A percentile compares a stretch with the other conserved stretches of the same genome.
Evolutionary conservation across 108 stramenopile genomes (phyloP).

Genomic region (Asterionellopsis glacialis): DNA sequence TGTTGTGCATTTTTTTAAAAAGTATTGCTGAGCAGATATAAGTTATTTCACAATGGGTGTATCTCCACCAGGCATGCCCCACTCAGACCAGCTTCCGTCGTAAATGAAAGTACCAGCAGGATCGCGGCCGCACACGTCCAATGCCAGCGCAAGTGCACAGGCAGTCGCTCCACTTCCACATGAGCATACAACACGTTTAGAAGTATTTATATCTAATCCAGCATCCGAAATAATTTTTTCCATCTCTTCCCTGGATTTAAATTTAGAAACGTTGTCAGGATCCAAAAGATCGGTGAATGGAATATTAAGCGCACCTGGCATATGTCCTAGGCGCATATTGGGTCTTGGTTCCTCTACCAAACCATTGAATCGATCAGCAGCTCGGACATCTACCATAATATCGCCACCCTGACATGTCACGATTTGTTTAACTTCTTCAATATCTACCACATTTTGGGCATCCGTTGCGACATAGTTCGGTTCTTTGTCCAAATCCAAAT

Average conservation of each 20-base stretch:
- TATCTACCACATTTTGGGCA: slow-evolving; percentile 39
- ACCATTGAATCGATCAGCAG: slow-evolving; percentile 45
- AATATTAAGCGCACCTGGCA: slow-evolving; percentile 71
- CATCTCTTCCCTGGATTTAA: slow-evolving; percentile 51
- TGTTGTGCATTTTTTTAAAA: no score
- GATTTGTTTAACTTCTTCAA: slow-evolving; percentile 25
- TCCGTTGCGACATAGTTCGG: slow-evolving; percentile 29
- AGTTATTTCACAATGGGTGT: slow-evolving; percentile 44
- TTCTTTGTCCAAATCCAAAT: slow-evolving; percentile 24
- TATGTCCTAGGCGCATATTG: slow-evolving; percentile 57
- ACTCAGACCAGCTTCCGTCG: slow-evolving; percentile 79
- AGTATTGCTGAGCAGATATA: no score
- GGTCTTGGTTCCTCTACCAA: slow-evolving; percentile 51
- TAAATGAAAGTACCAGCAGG: slow-evolving; percentile 49
- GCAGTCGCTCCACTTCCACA: slow-evolving; percentile 81
- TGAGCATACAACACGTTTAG: slow-evolving; percentile 43
- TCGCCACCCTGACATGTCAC: slow-evolving; percentile 14
- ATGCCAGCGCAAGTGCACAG: slow-evolving; percentile 54
- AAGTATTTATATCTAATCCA: slow-evolving; percentile 38
- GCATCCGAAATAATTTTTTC: slow-evolving; percentile 31
- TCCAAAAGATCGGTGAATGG: slow-evolving; percentile 48
- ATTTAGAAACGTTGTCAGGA: slow-evolving; percentile 31
- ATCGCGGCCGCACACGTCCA: slow-evolving; percentile 57
- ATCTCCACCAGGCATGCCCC: slow-evolving; percentile 41
- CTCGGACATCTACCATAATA: slow-evolving; percentile 64